Percentiles rank a stretch among this genome's conserved stretches.
Evolutionary conservation across 106 monocot genomes (phyloP).

Genomic region (Dendrobium nobile): DNA sequence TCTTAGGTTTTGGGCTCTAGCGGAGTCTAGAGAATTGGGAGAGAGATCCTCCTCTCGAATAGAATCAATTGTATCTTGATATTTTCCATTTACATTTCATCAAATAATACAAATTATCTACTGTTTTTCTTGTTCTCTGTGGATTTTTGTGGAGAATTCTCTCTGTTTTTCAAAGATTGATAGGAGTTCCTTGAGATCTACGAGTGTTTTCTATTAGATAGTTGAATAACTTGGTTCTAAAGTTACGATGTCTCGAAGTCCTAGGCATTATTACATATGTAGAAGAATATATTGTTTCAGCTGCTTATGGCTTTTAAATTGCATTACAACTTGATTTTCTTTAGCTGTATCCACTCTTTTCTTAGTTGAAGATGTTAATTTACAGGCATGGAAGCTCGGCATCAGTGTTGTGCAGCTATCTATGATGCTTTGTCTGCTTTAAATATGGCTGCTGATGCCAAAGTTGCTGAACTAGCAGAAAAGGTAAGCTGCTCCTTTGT

Average conservation of each 20-base stretch:
- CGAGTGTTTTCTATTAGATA: neutral
- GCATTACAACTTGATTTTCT: neutral
- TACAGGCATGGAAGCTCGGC: constrained; percentile 84
- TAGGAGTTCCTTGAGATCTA: no score
- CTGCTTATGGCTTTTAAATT: neutral
- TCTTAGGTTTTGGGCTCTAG: no score
- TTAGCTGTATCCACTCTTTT: neutral
- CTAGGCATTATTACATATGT: neutral
- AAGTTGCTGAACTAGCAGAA: constrained; percentile 31
- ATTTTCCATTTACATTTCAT: no score
- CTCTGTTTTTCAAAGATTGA: no score
- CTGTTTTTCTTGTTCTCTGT: no score
- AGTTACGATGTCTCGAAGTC: no score
- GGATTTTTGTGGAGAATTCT: no score
- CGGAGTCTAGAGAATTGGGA: no score
- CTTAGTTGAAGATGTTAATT: neutral
- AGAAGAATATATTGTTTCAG: neutral
- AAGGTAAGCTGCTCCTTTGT: constrained; percentile 38
- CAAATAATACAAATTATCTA: no score
- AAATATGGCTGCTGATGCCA: constrained; percentile 49
- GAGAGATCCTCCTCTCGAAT: no score
- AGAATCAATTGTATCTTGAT: no score
- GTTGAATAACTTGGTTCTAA: neutral
- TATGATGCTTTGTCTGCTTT: constrained; percentile 53
- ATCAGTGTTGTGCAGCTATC: constrained; percentile 69